These are phyloP conservation scores for Penicillium sp. DNA, from an alignment of 2,329 filamentous ascomycete species.

Conservation along the genomic window DNA sequence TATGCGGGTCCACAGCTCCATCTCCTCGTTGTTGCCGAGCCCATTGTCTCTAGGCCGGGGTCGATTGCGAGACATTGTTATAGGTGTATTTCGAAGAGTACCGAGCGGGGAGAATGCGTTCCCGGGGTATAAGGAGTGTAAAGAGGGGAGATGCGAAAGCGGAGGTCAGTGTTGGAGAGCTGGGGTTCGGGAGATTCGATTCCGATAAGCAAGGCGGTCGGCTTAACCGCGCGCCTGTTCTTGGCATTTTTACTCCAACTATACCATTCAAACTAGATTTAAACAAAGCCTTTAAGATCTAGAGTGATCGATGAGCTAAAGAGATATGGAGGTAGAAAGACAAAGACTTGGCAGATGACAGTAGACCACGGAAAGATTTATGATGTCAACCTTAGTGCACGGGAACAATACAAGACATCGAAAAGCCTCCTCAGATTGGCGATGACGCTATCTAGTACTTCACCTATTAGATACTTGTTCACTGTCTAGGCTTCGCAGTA, in stretches of 20 bases:
- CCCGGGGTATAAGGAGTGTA: neutral
- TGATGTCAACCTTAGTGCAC: too few relatives aligned
- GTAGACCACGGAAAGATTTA: too few relatives aligned
- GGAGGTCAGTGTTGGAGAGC: neutral
- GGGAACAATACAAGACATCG: too few relatives aligned
- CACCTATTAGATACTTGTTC: too few relatives aligned
- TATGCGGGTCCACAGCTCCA: slow-evolving; percentile 48
- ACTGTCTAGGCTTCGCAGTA: too few relatives aligned
- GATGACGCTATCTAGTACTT: too few relatives aligned
- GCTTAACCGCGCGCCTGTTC: slow-evolving; percentile 1
- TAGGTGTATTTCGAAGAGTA: neutral
- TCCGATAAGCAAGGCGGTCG: slow-evolving; percentile 6
- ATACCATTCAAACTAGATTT: neutral
- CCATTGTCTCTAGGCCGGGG: slow-evolving; percentile 45
- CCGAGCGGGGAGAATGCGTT: neutral
- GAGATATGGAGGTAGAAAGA: too few relatives aligned
- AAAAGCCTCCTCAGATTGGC: too few relatives aligned
- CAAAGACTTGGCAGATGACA: too few relatives aligned
- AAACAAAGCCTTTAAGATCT: neutral
- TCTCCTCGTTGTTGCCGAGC: slow-evolving; percentile 45
- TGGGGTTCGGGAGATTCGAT: neutral
- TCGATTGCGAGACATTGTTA: slow-evolving; percentile 44
- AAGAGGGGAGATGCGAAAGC: neutral
- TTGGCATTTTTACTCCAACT: neutral
- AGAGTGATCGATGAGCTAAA: too few relatives aligned